Evolutionary conservation across 2,329 filamentous ascomycete genomes (phyloP).

Genomic region (Monilinia fructigena): DNA sequence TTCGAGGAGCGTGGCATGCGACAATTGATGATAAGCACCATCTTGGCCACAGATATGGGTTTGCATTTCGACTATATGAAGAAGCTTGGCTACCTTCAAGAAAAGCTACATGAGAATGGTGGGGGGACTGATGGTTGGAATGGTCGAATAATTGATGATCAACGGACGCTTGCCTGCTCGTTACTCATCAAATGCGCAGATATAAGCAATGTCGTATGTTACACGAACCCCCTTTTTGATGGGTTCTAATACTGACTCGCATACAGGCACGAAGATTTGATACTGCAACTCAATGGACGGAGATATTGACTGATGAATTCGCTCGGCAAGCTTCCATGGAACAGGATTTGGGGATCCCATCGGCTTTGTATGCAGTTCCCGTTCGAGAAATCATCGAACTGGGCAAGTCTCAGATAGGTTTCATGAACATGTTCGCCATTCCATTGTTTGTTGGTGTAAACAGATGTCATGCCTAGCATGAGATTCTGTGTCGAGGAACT

Average conservation of each 20-base stretch:
- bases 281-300: conserved; percentile 84
- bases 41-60: conserved; percentile 96
- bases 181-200: conserved; percentile 97
- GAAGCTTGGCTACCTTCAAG: conserved; percentile 75
- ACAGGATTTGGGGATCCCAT: conserved; percentile 78
- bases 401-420: conserved; percentile 84
- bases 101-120: conserved; percentile 68
- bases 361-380: conserved; percentile 81
- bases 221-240: not conserved
- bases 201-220: conserved; percentile 92
- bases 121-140: conserved; percentile 69
- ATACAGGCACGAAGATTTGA: conserved; percentile 77
- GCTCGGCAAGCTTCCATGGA: conserved; percentile 92
- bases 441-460: conserved; percentile 87
- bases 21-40: conserved; percentile 93
- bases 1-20: conserved; percentile 79
- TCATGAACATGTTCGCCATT: conserved; percentile 94
- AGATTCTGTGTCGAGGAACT: conserved; percentile 82
- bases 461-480: conserved; percentile 82
- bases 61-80: conserved; percentile 97
- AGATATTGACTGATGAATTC: conserved; percentile 93
- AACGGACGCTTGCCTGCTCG: conserved; percentile 80
- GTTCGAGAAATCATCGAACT: conserved; percentile 81
- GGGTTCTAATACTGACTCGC: conserved; percentile 30
- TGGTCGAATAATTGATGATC: conserved; percentile 70